These are phyloP conservation scores for Colletotrichum tamarilloi DNA, from an alignment of 2,329 filamentous ascomycete genomes.

Conservation along the genomic window DNA sequence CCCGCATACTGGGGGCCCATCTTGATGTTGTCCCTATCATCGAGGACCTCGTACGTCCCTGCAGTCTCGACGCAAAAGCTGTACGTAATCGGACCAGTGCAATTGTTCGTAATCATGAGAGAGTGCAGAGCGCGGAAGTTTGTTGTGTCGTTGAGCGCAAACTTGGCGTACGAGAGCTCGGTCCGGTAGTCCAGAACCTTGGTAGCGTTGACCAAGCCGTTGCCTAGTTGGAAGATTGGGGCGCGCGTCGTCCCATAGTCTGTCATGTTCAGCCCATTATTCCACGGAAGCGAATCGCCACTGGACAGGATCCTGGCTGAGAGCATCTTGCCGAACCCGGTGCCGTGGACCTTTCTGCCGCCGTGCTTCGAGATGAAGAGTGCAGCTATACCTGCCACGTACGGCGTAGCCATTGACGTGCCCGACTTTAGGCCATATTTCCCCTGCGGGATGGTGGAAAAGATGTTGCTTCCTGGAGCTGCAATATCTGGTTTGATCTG, in stretches of 20 bases:
- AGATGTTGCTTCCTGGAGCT: constrained; percentile 60
- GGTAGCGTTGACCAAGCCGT: constrained; percentile 58
- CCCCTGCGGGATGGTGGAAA: constrained; percentile 58
- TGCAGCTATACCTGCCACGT: constrained; percentile 62
- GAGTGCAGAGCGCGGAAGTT: constrained; percentile 50
- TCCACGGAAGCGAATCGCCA: constrained; percentile 50
- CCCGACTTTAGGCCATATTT: constrained; percentile 60
- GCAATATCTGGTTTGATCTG: constrained; percentile 62
- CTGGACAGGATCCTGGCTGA: constrained; percentile 43
- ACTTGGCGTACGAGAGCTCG: constrained; percentile 52
- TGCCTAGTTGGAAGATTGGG: constrained; percentile 56
- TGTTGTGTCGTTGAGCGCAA: constrained; percentile 61
- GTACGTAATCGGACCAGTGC: constrained; percentile 50
- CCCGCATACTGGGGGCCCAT: not conserved
- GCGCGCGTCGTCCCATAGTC: constrained; percentile 35
- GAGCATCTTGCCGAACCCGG: constrained; percentile 40
- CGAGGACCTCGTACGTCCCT: constrained; percentile 29
- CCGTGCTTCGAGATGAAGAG: constrained; percentile 56
- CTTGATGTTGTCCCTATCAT: constrained; percentile 5
- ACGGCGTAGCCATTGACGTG: constrained; percentile 68
- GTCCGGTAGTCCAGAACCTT: constrained; percentile 55
- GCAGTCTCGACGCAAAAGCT: constrained; percentile 51
- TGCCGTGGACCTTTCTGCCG: constrained; percentile 51
- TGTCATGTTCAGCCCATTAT: constrained; percentile 37
- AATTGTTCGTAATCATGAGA: constrained; percentile 57